These are phyloP conservation scores for Geoglossum cookeanum DNA, from an alignment of 2,329 filamentous ascomycete genomes.

Conservation along the genomic window DNA sequence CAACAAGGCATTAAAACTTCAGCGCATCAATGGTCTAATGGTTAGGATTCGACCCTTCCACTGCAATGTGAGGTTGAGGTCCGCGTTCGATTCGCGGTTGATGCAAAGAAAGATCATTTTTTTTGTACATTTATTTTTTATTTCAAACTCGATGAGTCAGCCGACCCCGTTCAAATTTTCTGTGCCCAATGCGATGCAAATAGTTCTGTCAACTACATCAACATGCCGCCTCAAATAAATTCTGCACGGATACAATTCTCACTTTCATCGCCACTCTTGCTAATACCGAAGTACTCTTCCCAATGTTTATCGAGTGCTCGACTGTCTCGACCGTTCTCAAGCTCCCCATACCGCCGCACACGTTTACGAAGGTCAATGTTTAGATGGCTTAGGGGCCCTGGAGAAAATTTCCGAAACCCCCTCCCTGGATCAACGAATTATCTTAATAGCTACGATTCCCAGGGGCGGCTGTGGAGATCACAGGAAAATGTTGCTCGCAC, in stretches of 20 bases:
- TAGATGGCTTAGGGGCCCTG: constrained; percentile 37
- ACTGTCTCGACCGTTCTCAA: constrained; percentile 7
- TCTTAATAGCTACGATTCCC: constrained; percentile 31
- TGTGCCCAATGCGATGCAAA: not conserved
- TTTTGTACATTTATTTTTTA: not conserved
- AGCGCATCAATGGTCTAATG: constrained; percentile 3
- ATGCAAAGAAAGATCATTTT: not conserved
- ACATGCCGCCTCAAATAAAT: not conserved
- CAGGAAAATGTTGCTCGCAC: constrained; percentile 8
- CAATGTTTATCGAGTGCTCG: not conserved
- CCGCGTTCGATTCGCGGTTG: constrained; percentile 3
- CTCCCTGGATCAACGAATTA: constrained; percentile 34
- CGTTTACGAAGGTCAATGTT: constrained; percentile 35
- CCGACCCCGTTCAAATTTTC: not conserved
- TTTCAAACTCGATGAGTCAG: not conserved
- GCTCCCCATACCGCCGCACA: constrained; percentile 21
- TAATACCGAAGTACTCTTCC: not conserved
- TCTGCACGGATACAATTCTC: not conserved
- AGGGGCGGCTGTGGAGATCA: constrained; percentile 22
- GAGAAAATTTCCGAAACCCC: constrained; percentile 28
- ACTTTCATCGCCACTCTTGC: not conserved
- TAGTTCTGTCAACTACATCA: not conserved
- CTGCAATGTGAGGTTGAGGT: not conserved
- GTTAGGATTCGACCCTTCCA: constrained; percentile 3
- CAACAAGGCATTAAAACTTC: not conserved